Base-by-base conservation (phyloP, 2,329 filamentous ascomycete genomes). In the Corynespora cassiicola region DNA sequence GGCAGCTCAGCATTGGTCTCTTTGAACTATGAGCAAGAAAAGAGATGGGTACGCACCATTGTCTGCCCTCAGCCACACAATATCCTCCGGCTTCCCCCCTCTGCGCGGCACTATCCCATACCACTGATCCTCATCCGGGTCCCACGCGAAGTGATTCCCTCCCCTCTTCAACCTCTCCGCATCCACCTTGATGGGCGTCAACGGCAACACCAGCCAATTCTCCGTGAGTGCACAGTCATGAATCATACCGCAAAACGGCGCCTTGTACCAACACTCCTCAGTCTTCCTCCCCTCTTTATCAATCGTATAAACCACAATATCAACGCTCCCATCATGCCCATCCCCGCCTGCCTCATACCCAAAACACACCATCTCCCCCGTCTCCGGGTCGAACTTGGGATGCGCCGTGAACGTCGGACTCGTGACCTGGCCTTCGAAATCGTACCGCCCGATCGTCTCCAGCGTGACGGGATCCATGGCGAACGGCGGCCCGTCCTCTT, bases 71-170 rank as follows among this genome's bases (percentile, higher is more conserved):
- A 79, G 69, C 77, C 77, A 80, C 1, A 74, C 60, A 26, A 80
- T 75, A 54, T 81, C 78, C 43, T 77, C 75, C 0, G 72, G 68
- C 47, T 75, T 78, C 0, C 70, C 77, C 3, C 73, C 72, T 3
- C 73, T 58, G 6, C 78, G 66, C 3, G 77, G 77, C 2, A 80
- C 76, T 10, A 81, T 65, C 1, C 75, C 78, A 45, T 80, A 81
- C 61, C 73, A 75, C 52, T 80, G 77, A 50, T 80, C 76, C 54
- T 80, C 77, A 3, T 77, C 63, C 0, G 76, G 74, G 30, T 67
- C 61, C 65, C 65, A 72, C 1, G 68, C 66, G 47, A 69, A 72
- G 35, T 71, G 65, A 32, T 71, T 66, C 3, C 68, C 69, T 9
- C 68, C 68, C 30, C 41, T 56, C 43, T 68, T 66, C 46, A 72